Evolutionary conservation across 1,284 basidiomycete species (phyloP), one percentile per base, ranked within the genome.

Genomic region (Fomitopsis pinicola): DNA sequence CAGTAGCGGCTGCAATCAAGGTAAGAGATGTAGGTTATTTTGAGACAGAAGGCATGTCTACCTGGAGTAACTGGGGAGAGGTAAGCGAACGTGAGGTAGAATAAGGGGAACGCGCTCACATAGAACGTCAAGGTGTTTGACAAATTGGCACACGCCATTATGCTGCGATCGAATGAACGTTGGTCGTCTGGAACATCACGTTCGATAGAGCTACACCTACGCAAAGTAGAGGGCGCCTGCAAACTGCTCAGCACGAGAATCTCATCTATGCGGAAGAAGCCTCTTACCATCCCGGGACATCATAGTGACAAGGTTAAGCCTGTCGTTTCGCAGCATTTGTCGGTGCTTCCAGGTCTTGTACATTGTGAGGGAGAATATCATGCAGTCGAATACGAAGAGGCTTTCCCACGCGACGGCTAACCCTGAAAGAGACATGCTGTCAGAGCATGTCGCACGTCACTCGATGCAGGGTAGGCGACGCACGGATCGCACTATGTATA

Each of bases 71-170:
- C 65, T 66, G 60, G n/a, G 55, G n/a, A 15, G n/a, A 26, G 44
- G 42, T 45, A 22, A 45, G 42, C 42, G 42, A 45, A 1, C 7
- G 15, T 45, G 42, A 45, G 42, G 22, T 30, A 33, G 17, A 8
- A n/a, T 30, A 5, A 44, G 42, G 38, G 19, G 50, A 9, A 33
- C 15, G 65, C 17, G 3, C 70, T 62, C 62, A 75, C 75, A 58
- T 76, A 77, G 65, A 73, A 74, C 14, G 74, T 72, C 35, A 76
- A 46, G 28, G 66, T 69, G 58, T 71, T 72, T 50, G 70, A 66
- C 33, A 72, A 58, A 57, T 74, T 72, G n/a, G 68, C 69, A 17
- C 69, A 60, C 2, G 70, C 72, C 75, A 77, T 76, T 40, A 73
- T 67, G 7, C 75, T 77, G 63, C 8, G 38, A 19, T 52, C 8